These are phyloP conservation scores for Tuber microsphaerosporum DNA, from an alignment of 495 filamentous ascomycete species.

Conservation along the genomic window DNA sequence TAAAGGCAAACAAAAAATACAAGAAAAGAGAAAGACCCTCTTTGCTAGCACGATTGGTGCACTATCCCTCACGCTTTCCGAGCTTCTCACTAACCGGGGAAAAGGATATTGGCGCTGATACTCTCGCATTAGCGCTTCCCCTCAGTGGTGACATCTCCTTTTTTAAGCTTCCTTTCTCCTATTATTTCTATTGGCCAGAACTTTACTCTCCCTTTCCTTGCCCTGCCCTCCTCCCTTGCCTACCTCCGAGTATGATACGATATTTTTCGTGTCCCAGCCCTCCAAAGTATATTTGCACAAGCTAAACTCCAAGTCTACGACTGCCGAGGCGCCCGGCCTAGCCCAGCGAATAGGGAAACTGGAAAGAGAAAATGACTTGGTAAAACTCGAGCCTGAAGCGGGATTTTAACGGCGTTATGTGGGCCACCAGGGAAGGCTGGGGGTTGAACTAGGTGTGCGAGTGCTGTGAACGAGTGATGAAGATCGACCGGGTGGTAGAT, in stretches of 20 bases:
- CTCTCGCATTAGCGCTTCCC: constrained; percentile 15
- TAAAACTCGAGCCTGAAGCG: neutral
- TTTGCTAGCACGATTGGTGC: neutral
- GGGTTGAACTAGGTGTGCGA: neutral
- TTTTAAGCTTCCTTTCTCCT: neutral
- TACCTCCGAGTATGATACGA: neutral
- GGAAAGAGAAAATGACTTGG: neutral
- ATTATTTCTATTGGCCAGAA: neutral
- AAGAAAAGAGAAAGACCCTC: neutral
- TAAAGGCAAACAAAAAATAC: neutral
- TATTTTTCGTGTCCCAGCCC: constrained; percentile 1
- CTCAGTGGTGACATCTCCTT: neutral
- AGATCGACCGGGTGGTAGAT: neutral
- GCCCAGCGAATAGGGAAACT: neutral
- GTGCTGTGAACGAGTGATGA: neutral
- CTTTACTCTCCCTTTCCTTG: neutral
- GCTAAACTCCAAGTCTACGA: neutral
- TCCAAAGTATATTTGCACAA: neutral
- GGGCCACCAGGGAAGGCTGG: neutral
- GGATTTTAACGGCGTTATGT: neutral
- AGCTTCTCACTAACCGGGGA: constrained; percentile 23
- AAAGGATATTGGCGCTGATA: constrained; percentile 24
- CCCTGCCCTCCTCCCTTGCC: neutral
- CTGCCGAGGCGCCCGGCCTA: neutral
- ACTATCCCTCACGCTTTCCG: constrained; percentile 34